Evolutionary conservation across 1,139 yeast genomes (phyloP).

Genomic region (Wickerhamomyces sp.): DNA sequence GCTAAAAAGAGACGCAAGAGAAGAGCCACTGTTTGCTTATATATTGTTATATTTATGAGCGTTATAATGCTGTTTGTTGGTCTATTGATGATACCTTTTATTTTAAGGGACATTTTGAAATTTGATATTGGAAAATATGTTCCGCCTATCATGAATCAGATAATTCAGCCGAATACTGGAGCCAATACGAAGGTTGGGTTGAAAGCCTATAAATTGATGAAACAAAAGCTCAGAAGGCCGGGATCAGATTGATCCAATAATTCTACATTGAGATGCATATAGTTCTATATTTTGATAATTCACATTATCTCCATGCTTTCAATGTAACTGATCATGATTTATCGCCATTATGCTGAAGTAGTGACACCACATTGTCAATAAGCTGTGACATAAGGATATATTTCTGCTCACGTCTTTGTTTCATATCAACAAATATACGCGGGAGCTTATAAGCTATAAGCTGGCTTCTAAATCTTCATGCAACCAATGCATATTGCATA

Average conservation of each 20-base stretch:
- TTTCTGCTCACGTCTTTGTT: too few relatives aligned
- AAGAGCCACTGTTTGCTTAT: constrained; percentile 40
- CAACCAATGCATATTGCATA: too few relatives aligned
- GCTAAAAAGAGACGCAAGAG: constrained; percentile 83
- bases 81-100: constrained; percentile 36
- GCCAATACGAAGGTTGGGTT: constrained; percentile 36
- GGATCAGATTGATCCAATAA: neutral
- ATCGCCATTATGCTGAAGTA: too few relatives aligned
- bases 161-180: constrained; percentile 41
- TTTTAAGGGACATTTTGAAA: constrained; percentile 29
- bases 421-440: too few relatives aligned
- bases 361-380: too few relatives aligned
- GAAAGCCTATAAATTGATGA: constrained; percentile 20
- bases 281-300: too few relatives aligned
- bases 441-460: too few relatives aligned
- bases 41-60: constrained; percentile 34
- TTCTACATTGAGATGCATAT: too few relatives aligned
- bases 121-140: constrained; percentile 36
- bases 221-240: constrained; percentile 7
- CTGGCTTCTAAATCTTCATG: too few relatives aligned
- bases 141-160: constrained; percentile 32
- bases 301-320: too few relatives aligned
- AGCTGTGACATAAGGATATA: too few relatives aligned
- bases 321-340: too few relatives aligned
- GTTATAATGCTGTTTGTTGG: constrained; percentile 29